These are phyloP conservation scores for Atkinsonella texensis DNA, from an alignment of 2,329 filamentous ascomycete genomes.

Conservation along the genomic window DNA sequence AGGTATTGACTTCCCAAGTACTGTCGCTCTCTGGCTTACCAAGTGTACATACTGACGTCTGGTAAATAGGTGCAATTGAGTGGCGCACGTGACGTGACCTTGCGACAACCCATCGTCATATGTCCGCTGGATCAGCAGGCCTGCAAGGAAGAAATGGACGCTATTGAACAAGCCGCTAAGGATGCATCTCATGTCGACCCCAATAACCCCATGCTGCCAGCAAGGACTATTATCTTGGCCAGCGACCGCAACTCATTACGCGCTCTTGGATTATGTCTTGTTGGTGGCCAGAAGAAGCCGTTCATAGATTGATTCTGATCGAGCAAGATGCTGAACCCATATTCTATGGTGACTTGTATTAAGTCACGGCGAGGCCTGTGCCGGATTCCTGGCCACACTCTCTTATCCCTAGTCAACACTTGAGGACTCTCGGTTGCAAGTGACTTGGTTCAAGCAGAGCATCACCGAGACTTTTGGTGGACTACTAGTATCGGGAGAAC, in stretches of 20 bases:
- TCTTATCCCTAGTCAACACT: not conserved
- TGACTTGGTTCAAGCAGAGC: not conserved
- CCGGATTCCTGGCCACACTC: not conserved
- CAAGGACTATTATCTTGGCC: constrained; percentile 68
- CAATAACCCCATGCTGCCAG: constrained; percentile 84
- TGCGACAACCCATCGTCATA: constrained; percentile 89
- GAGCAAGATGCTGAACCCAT: not conserved
- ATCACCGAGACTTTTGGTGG: not conserved
- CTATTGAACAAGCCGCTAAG: constrained; percentile 89
- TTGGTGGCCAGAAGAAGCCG: constrained; percentile 53
- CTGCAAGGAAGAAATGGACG: constrained; percentile 98
- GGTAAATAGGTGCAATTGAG: constrained; percentile 65
- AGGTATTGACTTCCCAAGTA: constrained; percentile 41
- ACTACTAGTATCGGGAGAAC: no score
- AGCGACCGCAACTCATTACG: constrained; percentile 55
- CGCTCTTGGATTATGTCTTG: constrained; percentile 50
- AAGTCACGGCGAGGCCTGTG: not conserved
- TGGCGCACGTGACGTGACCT: constrained; percentile 73
- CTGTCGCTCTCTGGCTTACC: not conserved
- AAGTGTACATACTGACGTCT: constrained; percentile 10
- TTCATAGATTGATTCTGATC: constrained; percentile 42
- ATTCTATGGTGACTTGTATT: not conserved
- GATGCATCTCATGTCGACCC: constrained; percentile 81
- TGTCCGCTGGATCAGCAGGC: constrained; percentile 90
- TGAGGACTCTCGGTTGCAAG: not conserved